phyloP scores from a whole-genome alignment of 176 grass and related monocot species.

The Neostapfia colusana region DNA sequence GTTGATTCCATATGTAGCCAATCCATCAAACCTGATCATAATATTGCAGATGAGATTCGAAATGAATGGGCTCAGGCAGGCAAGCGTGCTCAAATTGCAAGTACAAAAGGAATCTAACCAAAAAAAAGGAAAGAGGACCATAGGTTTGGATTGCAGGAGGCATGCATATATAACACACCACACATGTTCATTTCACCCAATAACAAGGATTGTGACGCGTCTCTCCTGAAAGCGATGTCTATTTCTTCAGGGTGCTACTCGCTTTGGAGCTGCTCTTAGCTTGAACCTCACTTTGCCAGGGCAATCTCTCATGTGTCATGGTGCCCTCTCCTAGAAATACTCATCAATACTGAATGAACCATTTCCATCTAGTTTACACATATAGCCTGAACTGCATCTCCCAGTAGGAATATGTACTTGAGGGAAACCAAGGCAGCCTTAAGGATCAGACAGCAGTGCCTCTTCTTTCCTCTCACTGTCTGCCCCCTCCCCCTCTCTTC shows the following conservation, averaged over 20 bases:
- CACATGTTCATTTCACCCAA: not conserved
- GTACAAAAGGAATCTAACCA: no score
- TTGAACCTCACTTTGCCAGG: conserved; percentile 51
- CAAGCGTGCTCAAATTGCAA: not conserved
- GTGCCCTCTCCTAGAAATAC: conserved; percentile 49
- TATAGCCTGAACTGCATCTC: conserved; percentile 28
- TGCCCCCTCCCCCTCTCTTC: conserved; percentile 10
- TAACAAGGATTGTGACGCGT: conserved; percentile 45
- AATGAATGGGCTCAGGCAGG: not conserved
- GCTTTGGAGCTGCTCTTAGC: conserved; percentile 58
- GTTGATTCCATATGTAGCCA: conserved; percentile 23
- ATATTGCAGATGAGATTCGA: not conserved
- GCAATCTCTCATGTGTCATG: conserved; percentile 51
- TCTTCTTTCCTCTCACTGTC: conserved; percentile 31
- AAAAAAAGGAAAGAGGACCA: not conserved
- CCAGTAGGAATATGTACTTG: conserved; percentile 51
- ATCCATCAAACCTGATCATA: conserved; percentile 12
- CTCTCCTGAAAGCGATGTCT: conserved; percentile 51
- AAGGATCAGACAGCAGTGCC: conserved; percentile 48
- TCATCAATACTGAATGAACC: conserved; percentile 37
- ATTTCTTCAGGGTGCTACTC: conserved; percentile 56
- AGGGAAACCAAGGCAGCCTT: conserved; percentile 49
- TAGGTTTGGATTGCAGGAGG: not conserved
- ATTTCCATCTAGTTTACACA: conserved; percentile 39
- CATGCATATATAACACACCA: not conserved